phyloP scores from a whole-genome alignment of 2,329 filamentous ascomycete species.

The Dactylellina drechsleri region DNA sequence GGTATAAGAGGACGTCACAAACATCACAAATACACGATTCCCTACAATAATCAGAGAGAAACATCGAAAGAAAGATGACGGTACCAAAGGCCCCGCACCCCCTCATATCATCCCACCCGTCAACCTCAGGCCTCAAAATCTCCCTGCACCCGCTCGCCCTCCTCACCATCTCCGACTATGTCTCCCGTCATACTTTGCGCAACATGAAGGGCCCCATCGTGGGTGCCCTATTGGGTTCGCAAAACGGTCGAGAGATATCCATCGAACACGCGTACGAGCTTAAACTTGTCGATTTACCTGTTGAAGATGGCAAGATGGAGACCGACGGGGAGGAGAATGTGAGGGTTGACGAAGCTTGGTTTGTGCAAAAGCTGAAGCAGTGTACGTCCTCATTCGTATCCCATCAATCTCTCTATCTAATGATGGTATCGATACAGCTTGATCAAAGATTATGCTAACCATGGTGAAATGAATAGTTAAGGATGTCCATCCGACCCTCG shows the following conservation, averaged over 20 bases:
- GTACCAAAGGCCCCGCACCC: slow-evolving; percentile 83
- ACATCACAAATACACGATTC: too few relatives aligned
- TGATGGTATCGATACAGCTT: background rate
- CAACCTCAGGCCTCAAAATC: slow-evolving; percentile 79
- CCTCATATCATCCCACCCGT: slow-evolving; percentile 60
- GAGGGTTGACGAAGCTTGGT: slow-evolving; percentile 76
- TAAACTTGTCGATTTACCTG: slow-evolving; percentile 64
- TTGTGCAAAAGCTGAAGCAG: slow-evolving; percentile 80
- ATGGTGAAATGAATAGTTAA: slow-evolving; percentile 72
- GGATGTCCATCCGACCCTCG: slow-evolving; percentile 84
- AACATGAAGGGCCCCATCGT: slow-evolving; percentile 79
- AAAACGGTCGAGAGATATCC: slow-evolving; percentile 88
- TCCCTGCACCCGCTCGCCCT: slow-evolving; percentile 93
- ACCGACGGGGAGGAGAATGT: slow-evolving; percentile 68
- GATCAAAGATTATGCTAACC: background rate
- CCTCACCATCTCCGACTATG: slow-evolving; percentile 95
- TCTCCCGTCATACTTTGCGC: slow-evolving; percentile 87
- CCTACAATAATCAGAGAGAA: background rate
- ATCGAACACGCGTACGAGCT: slow-evolving; percentile 94
- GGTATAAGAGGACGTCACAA: too few relatives aligned
- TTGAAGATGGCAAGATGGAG: slow-evolving; percentile 59
- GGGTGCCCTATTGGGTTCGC: slow-evolving; percentile 88
- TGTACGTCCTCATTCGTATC: slow-evolving; percentile 68
- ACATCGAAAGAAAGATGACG: slow-evolving; percentile 71
- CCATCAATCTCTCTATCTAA: slow-evolving; percentile 32